A percentile compares a stretch with the other conserved stretches of the same genome.
phyloP scores from a whole-genome alignment of 306 rosid genomes.

The Luffa aegyptiaca region DNA sequence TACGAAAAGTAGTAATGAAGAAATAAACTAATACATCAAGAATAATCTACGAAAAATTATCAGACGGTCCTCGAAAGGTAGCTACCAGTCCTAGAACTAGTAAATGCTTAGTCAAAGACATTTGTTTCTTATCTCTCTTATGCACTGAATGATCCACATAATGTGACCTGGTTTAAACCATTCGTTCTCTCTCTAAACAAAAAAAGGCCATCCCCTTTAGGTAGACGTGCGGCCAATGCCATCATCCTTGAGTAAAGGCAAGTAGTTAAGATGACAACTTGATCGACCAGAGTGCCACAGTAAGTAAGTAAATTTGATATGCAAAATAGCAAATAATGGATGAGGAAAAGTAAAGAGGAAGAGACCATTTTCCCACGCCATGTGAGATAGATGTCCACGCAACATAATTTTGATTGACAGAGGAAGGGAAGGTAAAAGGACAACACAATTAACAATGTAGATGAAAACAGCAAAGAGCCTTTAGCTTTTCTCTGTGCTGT shows the following conservation, averaged over 20 bases:
- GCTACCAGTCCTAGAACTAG: neutral
- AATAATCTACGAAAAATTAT: neutral
- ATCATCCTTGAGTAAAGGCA: conserved; percentile 1
- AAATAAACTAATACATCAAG: neutral
- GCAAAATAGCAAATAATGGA: neutral
- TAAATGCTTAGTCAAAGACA: neutral
- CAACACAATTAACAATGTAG: conserved; percentile 5
- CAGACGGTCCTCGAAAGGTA: neutral
- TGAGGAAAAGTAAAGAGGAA: neutral
- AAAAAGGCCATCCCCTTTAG: neutral
- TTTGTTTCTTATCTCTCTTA: neutral
- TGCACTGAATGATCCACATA: neutral
- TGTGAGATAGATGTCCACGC: neutral
- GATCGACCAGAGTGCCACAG: neutral
- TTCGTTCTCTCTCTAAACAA: neutral
- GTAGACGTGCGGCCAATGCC: neutral
- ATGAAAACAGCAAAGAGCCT: neutral
- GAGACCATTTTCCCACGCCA: conserved; percentile 6
- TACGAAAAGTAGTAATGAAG: neutral
- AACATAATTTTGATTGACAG: conserved; percentile 1
- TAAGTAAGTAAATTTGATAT: neutral
- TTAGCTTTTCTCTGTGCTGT: neutral
- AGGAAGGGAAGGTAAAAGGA: neutral
- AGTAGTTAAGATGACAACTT: conserved; percentile 2
- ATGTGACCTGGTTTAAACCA: neutral